Evolutionary conservation across 2,329 filamentous ascomycete species (phyloP).

Genomic region (Teratosphaeria destructans): DNA sequence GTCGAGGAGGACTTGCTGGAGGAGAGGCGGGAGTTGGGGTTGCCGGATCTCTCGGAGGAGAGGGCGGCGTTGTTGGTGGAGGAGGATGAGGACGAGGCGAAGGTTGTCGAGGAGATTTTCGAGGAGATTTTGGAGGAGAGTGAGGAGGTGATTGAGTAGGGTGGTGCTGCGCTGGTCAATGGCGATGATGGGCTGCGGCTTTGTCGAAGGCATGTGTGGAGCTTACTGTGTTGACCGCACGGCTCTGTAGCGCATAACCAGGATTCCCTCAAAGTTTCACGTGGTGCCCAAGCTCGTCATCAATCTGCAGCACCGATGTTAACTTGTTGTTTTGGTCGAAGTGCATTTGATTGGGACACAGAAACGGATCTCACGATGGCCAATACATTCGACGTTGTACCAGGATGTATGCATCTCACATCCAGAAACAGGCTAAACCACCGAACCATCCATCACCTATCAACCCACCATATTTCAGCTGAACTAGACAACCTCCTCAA

Average conservation of each 20-base stretch:
- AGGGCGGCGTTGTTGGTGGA: slow-evolving; percentile 46
- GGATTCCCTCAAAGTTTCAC: too few relatives aligned
- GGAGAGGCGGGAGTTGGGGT: slow-evolving; percentile 57
- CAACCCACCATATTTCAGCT: background rate
- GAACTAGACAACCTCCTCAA: slow-evolving; percentile 12
- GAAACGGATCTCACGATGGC: background rate
- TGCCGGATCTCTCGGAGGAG: slow-evolving; percentile 56
- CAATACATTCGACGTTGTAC: background rate
- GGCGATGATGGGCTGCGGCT: background rate
- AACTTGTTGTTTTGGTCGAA: too few relatives aligned
- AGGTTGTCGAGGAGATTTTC: slow-evolving; percentile 63
- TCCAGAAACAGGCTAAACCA: too few relatives aligned
- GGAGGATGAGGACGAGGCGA: slow-evolving; percentile 37
- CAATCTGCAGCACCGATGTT: too few relatives aligned
- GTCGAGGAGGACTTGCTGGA: slow-evolving; percentile 62
- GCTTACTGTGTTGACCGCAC: background rate
- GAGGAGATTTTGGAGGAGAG: slow-evolving; percentile 66
- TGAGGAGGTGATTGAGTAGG: slow-evolving; percentile 7
- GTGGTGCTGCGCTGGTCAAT: background rate
- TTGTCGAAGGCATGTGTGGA: background rate
- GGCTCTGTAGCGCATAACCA: background rate
- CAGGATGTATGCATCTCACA: background rate
- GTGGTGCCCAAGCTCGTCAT: too few relatives aligned
- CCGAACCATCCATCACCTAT: background rate
- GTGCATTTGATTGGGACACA: background rate